Evolutionary conservation across 2,329 filamentous ascomycete genomes (phyloP).

Genomic region (Acrocalymma vagum): DNA sequence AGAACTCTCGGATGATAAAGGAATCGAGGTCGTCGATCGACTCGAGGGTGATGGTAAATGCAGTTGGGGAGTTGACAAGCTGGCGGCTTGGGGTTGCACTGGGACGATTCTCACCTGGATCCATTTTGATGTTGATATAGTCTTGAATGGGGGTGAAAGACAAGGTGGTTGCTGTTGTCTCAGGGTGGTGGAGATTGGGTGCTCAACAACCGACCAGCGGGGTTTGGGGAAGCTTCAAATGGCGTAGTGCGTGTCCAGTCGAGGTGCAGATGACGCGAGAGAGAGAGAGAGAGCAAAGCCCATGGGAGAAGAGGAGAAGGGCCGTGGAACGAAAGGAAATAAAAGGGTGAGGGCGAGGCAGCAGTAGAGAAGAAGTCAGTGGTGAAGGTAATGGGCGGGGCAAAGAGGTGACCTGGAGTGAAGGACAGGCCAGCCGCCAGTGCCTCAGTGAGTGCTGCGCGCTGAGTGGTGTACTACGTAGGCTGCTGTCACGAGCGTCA

Average conservation of each 20-base stretch:
- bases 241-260: no score
- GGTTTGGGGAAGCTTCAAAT: no score
- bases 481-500: conserved; percentile 30
- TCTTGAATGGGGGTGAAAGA: no score
- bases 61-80: conserved; percentile 24
- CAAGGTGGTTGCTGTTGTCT: no score
- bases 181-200: no score
- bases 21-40: conserved; percentile 52
- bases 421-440: conserved; percentile 14
- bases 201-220: no score
- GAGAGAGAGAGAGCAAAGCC: no score
- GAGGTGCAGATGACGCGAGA: no score
- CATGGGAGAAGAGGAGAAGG: no score
- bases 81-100: conserved; percentile 4
- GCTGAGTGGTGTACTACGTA: background rate
- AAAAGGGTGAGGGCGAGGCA: conserved; percentile 2
- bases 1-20: conserved; percentile 39
- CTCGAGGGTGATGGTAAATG: conserved; percentile 40
- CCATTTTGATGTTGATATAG: conserved; percentile 13
- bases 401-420: conserved; percentile 1
- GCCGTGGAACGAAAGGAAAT: background rate
- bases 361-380: background rate
- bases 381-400: conserved; percentile 9
- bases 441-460: conserved; percentile 4
- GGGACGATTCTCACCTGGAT: conserved; percentile 18